A percentile compares a stretch with the other conserved stretches of the same genome.
These are phyloP conservation scores for Asterochloris sp. DNA, from an alignment of 139 green algal genomes.

Conservation along the genomic window DNA sequence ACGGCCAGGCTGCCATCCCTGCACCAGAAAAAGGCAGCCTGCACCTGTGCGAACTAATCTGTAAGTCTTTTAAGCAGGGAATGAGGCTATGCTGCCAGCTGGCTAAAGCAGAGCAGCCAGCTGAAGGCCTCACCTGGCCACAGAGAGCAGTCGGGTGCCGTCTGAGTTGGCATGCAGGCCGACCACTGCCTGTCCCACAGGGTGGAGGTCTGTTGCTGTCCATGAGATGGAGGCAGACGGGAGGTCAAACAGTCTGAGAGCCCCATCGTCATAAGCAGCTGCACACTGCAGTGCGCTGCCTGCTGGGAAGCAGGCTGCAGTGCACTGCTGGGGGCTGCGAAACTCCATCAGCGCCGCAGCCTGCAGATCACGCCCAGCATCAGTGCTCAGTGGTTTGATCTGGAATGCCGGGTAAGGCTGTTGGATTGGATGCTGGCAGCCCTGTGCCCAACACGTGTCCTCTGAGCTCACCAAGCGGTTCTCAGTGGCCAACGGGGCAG, in stretches of 20 bases:
- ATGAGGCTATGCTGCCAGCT: background rate
- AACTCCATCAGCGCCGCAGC: constrained; percentile 17
- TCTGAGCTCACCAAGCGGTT: background rate
- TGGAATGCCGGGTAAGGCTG: background rate
- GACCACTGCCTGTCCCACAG: constrained; percentile 1
- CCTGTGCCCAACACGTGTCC: background rate
- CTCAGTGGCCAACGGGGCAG: background rate
- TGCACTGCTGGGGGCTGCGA: constrained; percentile 4
- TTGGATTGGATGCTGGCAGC: background rate
- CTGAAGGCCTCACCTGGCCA: constrained; percentile 16
- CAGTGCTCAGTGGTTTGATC: background rate
- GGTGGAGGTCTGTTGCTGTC: constrained; percentile 12
- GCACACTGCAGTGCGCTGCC: background rate
- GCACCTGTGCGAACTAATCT: background rate
- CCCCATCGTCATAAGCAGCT: constrained; percentile 6
- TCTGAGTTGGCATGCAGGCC: background rate
- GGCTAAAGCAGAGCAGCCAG: background rate
- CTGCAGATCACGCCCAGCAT: constrained; percentile 10
- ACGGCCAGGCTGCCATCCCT: constrained; percentile 30
- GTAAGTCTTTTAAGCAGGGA: no score
- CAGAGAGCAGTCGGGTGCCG: constrained; percentile 16
- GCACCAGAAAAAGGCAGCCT: background rate
- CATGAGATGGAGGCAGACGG: constrained; percentile 4
- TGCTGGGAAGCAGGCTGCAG: constrained; percentile 14
- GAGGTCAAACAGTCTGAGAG: constrained; percentile 24